Base-by-base conservation (phyloP, 192 early-diverging fungal species). In the Backusella tarrabulga region DNA sequence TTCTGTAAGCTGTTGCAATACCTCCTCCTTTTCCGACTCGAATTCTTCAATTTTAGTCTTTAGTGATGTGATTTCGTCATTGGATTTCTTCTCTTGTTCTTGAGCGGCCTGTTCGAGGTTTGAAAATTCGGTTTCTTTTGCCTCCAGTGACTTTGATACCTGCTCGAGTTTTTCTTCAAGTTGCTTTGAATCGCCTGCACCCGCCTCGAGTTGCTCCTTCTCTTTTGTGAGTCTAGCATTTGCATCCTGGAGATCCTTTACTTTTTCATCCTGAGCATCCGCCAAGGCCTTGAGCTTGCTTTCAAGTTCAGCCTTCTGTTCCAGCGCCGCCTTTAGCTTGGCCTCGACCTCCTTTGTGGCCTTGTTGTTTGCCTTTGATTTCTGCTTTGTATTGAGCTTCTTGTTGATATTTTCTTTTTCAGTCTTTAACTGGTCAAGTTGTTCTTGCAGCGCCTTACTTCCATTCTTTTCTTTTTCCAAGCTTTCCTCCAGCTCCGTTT, bases 291-390 rank as follows among this genome's bases (percentile, higher is more conserved):
- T 72, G 6, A 70, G 36, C 19, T 70, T 70, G 38, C n/a, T 38
- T 70, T 70, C 68, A 36, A 41, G 34, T 41, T 50, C 7, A 19
- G 42, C 52, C 5, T 54, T 44, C 26, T 72, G 34, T n/a, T 52
- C 71, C 40, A 72, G 34, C 15, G 40, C 23, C 71, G 44, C 42
- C 71, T 72, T 72, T 52, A 44, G 6, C 26, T 72, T 54, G 17
- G 23, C 23, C 26, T 63, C 56, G 7, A 14, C 29, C 1, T 38
- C 34, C 68, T 69, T 69, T 69, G 56, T 9, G 1, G 26, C 23
- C 26, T 63, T 63, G 23, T 63, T 63, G 12, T 63, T 63, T 26
- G 56, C 21, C 23, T 63, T 63, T 63, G 56, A 63, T 4, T 63
- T 63, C 4, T 63, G 56, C 56, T 63, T 63, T 63, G 56, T 29